Percentiles rank a stretch among this genome's conserved stretches.
phyloP scores from a whole-genome alignment of 257 asterid species.

The Striga asiatica region DNA sequence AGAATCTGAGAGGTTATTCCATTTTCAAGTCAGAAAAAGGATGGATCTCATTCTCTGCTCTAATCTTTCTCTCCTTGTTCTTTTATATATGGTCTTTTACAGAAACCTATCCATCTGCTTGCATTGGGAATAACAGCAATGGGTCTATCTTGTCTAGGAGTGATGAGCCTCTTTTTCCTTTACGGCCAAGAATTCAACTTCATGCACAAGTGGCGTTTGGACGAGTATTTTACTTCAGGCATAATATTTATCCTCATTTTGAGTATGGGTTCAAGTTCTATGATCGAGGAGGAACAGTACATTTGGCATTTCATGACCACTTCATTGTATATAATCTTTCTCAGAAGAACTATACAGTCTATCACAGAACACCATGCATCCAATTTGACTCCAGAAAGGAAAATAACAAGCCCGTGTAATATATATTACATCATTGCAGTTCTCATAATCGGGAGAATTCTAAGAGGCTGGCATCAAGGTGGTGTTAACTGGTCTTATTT shows the following conservation, averaged over 20 bases:
- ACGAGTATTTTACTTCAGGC: constrained; percentile 34
- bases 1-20: constrained; percentile 7
- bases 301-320: constrained; percentile 75
- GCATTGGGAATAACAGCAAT: constrained; percentile 58
- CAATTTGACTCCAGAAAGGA: constrained; percentile 13
- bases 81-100: constrained; percentile 21
- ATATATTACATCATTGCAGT: constrained; percentile 25
- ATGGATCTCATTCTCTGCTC: neutral
- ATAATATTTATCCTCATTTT: constrained; percentile 34
- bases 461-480: constrained; percentile 97
- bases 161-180: constrained; percentile 39
- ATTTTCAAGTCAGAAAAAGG: constrained; percentile 5
- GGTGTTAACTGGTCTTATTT: constrained; percentile 92
- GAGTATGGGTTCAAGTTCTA: constrained; percentile 95
- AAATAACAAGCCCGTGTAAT: constrained; percentile 13
- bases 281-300: constrained; percentile 91
- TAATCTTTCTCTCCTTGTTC: neutral
- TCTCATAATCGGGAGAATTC: constrained; percentile 63
- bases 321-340: constrained; percentile 52
- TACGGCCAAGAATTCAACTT: constrained; percentile 26
- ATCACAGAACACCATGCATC: constrained; percentile 13
- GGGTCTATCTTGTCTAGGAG: constrained; percentile 48
- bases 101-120: constrained; percentile 64
- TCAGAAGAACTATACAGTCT: constrained; percentile 47
- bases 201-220: constrained; percentile 41